phyloP scores from a whole-genome alignment of 2,329 filamentous ascomycete species.

The Xylariaceae sp. region DNA sequence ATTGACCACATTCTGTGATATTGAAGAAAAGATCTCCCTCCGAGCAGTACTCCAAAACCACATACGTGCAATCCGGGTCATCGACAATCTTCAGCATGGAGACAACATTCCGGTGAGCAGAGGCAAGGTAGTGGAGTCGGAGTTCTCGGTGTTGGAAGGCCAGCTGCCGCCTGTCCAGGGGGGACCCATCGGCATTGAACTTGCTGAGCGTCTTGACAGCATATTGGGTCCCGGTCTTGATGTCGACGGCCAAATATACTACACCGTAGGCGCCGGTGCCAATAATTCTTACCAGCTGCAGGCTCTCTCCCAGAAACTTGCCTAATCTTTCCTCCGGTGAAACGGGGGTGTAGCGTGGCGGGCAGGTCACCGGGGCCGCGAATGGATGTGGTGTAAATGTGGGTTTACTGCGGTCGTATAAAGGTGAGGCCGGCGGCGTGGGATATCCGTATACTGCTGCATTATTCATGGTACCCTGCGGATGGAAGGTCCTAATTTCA shows the following conservation, averaged over 20 bases:
- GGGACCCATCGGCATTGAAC: slow-evolving; percentile 64
- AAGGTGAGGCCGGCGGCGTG: slow-evolving; percentile 55
- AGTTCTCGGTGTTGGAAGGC: slow-evolving; percentile 94
- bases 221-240: slow-evolving; percentile 75
- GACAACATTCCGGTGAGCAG: slow-evolving; percentile 86
- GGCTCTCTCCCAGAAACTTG: slow-evolving; percentile 72
- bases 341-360: slow-evolving; percentile 51
- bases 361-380: slow-evolving; percentile 38
- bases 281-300: slow-evolving; percentile 79
- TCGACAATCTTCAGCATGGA: slow-evolving; percentile 93
- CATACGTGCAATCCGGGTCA: slow-evolving; percentile 86
- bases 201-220: slow-evolving; percentile 98
- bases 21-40: slow-evolving; percentile 96
- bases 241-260: slow-evolving; percentile 84
- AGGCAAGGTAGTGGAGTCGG: slow-evolving; percentile 82
- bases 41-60: slow-evolving; percentile 93
- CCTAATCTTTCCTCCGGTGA: slow-evolving; percentile 83
- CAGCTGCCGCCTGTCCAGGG: slow-evolving; percentile 77
- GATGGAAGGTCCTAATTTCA: slow-evolving; percentile 27
- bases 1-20: slow-evolving; percentile 92
- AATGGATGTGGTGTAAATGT: slow-evolving; percentile 39
- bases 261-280: slow-evolving; percentile 95
- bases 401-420: slow-evolving; percentile 48
- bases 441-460: slow-evolving; percentile 54
- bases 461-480: slow-evolving; percentile 54